Conservation (phyloP, 768 basidiomycete genomes). For the Calocybe indica region DNA sequence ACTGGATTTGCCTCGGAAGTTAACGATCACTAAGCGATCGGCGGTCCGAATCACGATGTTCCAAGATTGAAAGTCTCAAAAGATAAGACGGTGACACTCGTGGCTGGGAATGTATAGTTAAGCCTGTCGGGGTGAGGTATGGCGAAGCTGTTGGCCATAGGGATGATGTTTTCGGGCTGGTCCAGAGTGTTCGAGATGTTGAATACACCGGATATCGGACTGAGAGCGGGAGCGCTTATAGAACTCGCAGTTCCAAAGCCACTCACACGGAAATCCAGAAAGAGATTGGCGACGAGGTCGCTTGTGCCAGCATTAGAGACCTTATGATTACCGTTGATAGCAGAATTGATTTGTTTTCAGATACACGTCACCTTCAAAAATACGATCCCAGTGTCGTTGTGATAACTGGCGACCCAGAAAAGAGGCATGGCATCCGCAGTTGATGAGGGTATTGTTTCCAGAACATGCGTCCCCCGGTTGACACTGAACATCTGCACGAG, state of each 20-base stretch:
- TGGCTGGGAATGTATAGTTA: constrained; percentile 28
- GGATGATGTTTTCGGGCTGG: constrained; percentile 23
- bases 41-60: constrained; percentile 1
- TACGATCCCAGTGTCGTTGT: constrained; percentile 25
- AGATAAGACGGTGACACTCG: constrained; percentile 23
- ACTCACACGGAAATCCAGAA: constrained; percentile 21
- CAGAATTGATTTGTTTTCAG: background rate
- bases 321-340: constrained; percentile 9
- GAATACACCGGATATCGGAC: constrained; percentile 24
- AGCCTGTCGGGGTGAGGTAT: constrained; percentile 21
- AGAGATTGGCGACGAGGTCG: constrained; percentile 26
- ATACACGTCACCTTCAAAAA: constrained; percentile 23
- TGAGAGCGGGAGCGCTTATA: constrained; percentile 21
- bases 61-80: constrained; percentile 12
- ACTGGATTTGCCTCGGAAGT: background rate
- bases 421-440: constrained; percentile 21
- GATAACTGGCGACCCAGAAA: constrained; percentile 28
- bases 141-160: constrained; percentile 20
- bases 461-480: constrained; percentile 27
- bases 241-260: constrained; percentile 18
- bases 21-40: background rate
- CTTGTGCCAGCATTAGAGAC: constrained; percentile 22
- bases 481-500: constrained; percentile 26
- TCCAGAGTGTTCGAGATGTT: constrained; percentile 26
- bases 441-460: constrained; percentile 20